A percentile compares a stretch with the other conserved stretches of the same genome.
phyloP scores from a whole-genome alignment of 2,329 filamentous ascomycete genomes.

The Trichoderma sp. region DNA sequence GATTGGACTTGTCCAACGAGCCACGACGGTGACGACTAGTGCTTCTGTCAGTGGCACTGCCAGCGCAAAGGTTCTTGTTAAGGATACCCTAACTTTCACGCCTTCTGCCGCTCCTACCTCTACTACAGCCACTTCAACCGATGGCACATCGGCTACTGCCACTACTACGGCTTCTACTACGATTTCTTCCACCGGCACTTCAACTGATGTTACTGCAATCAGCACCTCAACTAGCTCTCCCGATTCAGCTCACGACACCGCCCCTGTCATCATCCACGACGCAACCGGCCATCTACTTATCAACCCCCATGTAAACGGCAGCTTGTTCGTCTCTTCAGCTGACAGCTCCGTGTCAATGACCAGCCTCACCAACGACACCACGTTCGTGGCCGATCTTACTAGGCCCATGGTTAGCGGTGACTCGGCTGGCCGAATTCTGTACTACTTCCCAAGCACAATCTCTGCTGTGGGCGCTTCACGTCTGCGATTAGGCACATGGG shows the following conservation, averaged over 20 bases:
- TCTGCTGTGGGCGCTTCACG: background rate
- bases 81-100: background rate
- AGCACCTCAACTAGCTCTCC: background rate
- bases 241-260: background rate
- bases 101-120: background rate
- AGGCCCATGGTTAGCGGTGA: background rate
- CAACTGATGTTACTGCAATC: background rate
- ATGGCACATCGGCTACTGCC: background rate
- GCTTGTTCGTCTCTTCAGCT: background rate
- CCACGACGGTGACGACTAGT: background rate
- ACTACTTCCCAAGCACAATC: constrained; percentile 6
- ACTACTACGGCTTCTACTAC: background rate
- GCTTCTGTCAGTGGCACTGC: background rate
- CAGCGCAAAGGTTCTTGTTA: background rate
- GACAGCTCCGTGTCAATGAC: background rate
- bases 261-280: background rate
- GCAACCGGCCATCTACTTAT: background rate
- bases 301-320: constrained; percentile 6
- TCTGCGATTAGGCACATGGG: background rate
- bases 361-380: background rate
- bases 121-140: background rate
- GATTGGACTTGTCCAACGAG: background rate
- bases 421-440: background rate
- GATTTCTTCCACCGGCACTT: background rate
- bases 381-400: background rate